These are phyloP conservation scores for Pleurotus djamor DNA, from an alignment of 768 basidiomycete genomes.

Conservation along the genomic window DNA sequence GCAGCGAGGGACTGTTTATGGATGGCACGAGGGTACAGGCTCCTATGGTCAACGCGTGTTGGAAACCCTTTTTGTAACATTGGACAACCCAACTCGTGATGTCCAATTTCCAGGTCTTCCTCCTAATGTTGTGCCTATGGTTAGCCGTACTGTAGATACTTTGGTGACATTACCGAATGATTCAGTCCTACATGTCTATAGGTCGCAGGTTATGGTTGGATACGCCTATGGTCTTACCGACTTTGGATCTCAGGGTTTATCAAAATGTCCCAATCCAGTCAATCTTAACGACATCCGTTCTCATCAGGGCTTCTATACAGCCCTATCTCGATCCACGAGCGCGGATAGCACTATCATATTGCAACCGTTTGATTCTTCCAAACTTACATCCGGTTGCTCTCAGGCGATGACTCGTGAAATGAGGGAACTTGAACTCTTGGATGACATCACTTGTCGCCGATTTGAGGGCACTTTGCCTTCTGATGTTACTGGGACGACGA, in stretches of 20 bases:
- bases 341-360: constrained; percentile 18
- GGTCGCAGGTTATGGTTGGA: constrained; percentile 17
- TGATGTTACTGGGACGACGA: neutral
- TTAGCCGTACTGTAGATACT: constrained; percentile 1
- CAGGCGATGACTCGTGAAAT: constrained; percentile 2
- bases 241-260: constrained; percentile 10
- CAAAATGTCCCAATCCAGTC: constrained; percentile 18
- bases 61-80: constrained; percentile 25
- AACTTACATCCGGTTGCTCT: neutral
- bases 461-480: neutral
- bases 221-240: constrained; percentile 29
- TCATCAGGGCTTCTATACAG: constrained; percentile 19
- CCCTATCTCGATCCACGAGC: constrained; percentile 21
- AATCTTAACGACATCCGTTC: constrained; percentile 14
- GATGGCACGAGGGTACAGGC: constrained; percentile 18
- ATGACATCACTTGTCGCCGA: constrained; percentile 12
- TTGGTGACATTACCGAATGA: constrained; percentile 14
- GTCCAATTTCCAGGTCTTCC: constrained; percentile 5
- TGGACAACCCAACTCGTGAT: constrained; percentile 16
- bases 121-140: constrained; percentile 1
- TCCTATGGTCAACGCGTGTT: constrained; percentile 12
- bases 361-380: constrained; percentile 11
- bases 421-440: constrained; percentile 13
- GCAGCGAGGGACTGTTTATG: constrained; percentile 23
- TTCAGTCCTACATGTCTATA: constrained; percentile 9